These are phyloP conservation scores for Lavandula angustifolia DNA, from an alignment of 257 asterid genomes.

Conservation along the genomic window DNA sequence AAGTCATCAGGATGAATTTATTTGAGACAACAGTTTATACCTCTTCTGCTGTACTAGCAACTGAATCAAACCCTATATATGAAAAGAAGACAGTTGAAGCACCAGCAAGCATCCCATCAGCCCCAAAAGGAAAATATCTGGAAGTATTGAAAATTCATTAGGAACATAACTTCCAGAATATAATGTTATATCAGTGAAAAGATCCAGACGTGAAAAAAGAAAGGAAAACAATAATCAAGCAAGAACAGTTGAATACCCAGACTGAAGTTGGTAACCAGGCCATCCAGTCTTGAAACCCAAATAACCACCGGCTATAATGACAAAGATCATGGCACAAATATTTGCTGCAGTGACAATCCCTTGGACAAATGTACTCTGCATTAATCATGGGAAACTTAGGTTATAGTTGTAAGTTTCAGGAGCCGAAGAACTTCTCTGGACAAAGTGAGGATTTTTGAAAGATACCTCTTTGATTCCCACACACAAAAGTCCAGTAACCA, in stretches of 20 bases:
- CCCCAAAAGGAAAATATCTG: constrained; percentile 82
- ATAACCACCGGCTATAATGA: constrained; percentile 93
- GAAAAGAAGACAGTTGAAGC: constrained; percentile 98
- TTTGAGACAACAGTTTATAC: constrained; percentile 35
- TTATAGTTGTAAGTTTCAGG: constrained; percentile 20
- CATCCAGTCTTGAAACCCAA: constrained; percentile 91
- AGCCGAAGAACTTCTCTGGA: not conserved
- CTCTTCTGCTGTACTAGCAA: constrained; percentile 99
- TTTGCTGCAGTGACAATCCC: constrained; percentile 83
- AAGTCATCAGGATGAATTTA: not conserved
- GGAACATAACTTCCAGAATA: constrained; percentile 1
- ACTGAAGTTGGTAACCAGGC: constrained; percentile 92
- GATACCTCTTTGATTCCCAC: constrained; percentile 92
- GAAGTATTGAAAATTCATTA: constrained; percentile 15
- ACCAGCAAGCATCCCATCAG: constrained; percentile 98
- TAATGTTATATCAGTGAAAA: constrained; percentile 5
- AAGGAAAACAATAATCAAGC: not conserved
- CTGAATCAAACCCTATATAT: constrained; percentile 88
- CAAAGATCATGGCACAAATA: constrained; percentile 87
- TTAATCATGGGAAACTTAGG: constrained; percentile 25
- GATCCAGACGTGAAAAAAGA: not conserved
- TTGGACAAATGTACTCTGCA: constrained; percentile 88
- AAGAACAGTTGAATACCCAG: constrained; percentile 55
- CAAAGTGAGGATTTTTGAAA: constrained; percentile 20
- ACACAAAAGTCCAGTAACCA: constrained; percentile 82